Base-by-base conservation (phyloP, 306 rosid genomes). In the Ziziphus jujuba region DNA sequence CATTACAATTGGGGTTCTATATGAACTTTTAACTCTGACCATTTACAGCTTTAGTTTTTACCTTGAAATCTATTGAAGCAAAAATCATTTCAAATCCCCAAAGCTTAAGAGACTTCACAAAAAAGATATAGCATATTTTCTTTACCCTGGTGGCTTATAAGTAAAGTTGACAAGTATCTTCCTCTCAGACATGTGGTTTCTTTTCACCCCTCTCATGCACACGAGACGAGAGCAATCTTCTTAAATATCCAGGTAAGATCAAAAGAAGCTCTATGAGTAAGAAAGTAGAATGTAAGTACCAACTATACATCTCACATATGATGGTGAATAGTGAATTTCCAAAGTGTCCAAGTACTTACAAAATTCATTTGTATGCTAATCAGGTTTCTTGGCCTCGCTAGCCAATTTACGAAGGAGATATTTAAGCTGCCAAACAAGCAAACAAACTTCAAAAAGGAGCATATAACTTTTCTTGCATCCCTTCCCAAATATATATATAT, bases 381-480 rank as follows among this genome's bases (percentile, higher is more conserved):
- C 7, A n/a, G 63, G 47, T 59, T 35, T 59, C 15, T 19, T 17
- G 11, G 63, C 15, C 4, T 28, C 33, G 33, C 33, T 1, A 28
- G 33, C 33, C 43, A 33, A 58, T 59, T 34, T 33, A 59, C 23
- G 2, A 17, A 3, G 5, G 19, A 58, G 15, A 59, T 11, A 22
- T 25, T 56, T 1, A 28, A 28, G 33, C 33, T 28, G 61, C 1
- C 6, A 6, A 35, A 31, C 61, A 10, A 2, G 50, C 50, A 45
- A 12, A 45, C 31, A 56, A 28, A 28, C 33, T 28, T 28, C 33
- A 28, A 2, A 28, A 28, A 28, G 21, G 50, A 35, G 19, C 65
- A 38, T 60, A 25, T n/a, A n/a, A n/a, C n/a, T n/a, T n/a, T 38
- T 9, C 21, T 25, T 60, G 65, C 49, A 60, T 28, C n/a, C n/a